Base-by-base conservation (phyloP, 176 grass and related monocot species). In the Ensete glaucum region DNA sequence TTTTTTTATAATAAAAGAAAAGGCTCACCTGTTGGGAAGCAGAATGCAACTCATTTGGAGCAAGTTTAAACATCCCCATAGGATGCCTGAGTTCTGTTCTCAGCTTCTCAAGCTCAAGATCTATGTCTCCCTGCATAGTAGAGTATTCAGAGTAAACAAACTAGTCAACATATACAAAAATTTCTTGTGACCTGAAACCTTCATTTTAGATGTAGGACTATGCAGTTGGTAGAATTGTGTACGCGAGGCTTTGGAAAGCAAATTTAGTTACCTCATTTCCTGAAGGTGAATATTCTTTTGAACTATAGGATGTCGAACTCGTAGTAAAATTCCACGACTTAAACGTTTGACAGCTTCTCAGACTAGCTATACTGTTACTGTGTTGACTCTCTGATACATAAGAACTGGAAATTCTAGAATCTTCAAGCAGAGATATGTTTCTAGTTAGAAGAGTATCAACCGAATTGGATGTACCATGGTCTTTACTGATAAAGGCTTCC, bases 21-120 rank as follows among this genome's bases (percentile, higher is more conserved):
- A 62, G 79, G 81, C 77, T 83, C 85, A 85, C 89, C 80, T 87
- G 55, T 52, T 79, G 74, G 67, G 71, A 69, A 59, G 80, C 72
- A 55, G 22, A 25, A 66, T 11, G 64, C 50, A 87, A 82, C 62
- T 87, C 74, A 60, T 80, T 71, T 58, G 81, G 50, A 73, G 54
- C 65, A 22, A 90, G 34, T 67, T 91, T 80, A 62, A 43, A 72
- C 13, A 80, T 54, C 58, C 71, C 57, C 52, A 78, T 69, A 69
- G 82, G 65, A 74, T 83, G 83, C n/a, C 29, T 75, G 26, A 93
- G 19, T 83, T 88, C 86, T 58, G 77, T 73, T 65, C 76, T 81
- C 34, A 89, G 22, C 51, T 63, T 88, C 51, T 89, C 81, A 58
- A 88, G 87, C 63, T 89, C 82, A 82, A 87, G 62, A 72, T 81